Evolutionary conservation across 2,329 filamentous ascomycete genomes (phyloP).

Genomic region (Calonectria pseudoturangicola): DNA sequence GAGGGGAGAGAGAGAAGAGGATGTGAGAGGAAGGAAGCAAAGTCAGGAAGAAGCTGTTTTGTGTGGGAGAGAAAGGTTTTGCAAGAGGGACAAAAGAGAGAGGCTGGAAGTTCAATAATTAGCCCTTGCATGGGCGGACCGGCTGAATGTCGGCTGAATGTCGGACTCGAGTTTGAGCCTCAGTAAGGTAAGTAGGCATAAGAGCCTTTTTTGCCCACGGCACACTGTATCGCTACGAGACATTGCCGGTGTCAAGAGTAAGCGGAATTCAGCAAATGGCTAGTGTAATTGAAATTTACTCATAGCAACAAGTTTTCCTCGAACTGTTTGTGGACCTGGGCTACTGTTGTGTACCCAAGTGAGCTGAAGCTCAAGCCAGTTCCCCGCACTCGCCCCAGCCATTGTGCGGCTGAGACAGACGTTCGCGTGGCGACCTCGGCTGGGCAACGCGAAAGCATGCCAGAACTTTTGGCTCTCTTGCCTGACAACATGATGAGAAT

Average conservation of each 20-base stretch:
- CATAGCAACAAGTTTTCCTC: background rate
- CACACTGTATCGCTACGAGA: background rate
- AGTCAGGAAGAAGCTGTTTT: conserved; percentile 50
- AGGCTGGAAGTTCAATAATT: conserved; percentile 54
- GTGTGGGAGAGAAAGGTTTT: conserved; percentile 59
- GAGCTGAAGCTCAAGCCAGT: conserved; percentile 7
- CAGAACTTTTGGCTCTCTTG: too few species aligned
- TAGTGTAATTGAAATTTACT: background rate
- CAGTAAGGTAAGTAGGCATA: background rate
- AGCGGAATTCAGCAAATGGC: background rate
- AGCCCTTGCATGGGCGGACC: conserved; percentile 49
- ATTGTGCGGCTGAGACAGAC: conserved; percentile 14
- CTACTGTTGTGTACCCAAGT: conserved; percentile 3
- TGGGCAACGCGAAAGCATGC: background rate
- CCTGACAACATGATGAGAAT: background rate
- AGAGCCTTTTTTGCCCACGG: background rate
- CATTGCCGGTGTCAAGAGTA: too few species aligned
- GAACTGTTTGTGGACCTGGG: background rate
- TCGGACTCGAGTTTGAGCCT: conserved; percentile 19
- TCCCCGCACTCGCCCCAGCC: conserved; percentile 24
- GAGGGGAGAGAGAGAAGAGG: conserved; percentile 41
- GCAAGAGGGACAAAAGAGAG: conserved; percentile 56
- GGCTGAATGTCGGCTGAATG: conserved; percentile 52
- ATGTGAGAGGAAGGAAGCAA: conserved; percentile 44
- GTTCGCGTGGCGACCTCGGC: background rate